phyloP scores from a whole-genome alignment of 2,329 filamentous ascomycete species.

The Endoconidiophora polonica region DNA sequence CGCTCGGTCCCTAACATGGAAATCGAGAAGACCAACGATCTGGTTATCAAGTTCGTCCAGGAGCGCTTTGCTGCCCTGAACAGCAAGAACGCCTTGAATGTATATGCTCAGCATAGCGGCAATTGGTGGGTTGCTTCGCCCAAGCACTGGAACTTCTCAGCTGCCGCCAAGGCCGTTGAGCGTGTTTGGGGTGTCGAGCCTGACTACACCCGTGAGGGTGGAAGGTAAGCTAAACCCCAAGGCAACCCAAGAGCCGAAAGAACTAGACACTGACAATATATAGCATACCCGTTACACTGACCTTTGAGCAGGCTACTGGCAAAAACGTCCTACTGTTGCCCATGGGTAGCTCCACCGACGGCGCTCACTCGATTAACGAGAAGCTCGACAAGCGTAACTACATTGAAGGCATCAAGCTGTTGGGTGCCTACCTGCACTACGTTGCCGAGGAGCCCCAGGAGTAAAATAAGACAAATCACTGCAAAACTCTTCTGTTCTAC shows the following conservation, averaged over 20 bases:
- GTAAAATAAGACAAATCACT: constrained; percentile 15
- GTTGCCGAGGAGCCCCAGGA: constrained; percentile 68
- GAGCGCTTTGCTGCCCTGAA: constrained; percentile 71
- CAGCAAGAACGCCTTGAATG: constrained; percentile 82
- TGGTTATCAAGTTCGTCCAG: constrained; percentile 70
- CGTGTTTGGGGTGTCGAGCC: constrained; percentile 86
- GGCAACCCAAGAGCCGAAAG: neutral
- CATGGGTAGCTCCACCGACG: constrained; percentile 95
- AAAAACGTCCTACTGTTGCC: constrained; percentile 94
- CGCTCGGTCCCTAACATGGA: constrained; percentile 97
- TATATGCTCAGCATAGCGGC: constrained; percentile 70
- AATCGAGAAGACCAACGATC: constrained; percentile 69
- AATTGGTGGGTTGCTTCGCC: constrained; percentile 99
- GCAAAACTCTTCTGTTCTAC: no score
- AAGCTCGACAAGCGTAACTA: constrained; percentile 96
- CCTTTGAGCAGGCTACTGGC: constrained; percentile 91
- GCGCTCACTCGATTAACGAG: constrained; percentile 95
- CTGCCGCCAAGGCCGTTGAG: constrained; percentile 89
- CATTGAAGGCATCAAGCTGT: constrained; percentile 90
- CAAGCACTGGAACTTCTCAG: constrained; percentile 97
- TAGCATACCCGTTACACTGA: constrained; percentile 90
- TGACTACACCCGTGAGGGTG: constrained; percentile 90
- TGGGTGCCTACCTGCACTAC: constrained; percentile 91
- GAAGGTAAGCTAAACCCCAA: constrained; percentile 39
- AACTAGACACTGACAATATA: neutral